Percentiles rank a stretch among this genome's conserved stretches.
Evolutionary conservation across 768 basidiomycete genomes (phyloP).

Genomic region (Coprinellus aureogranulatus): DNA sequence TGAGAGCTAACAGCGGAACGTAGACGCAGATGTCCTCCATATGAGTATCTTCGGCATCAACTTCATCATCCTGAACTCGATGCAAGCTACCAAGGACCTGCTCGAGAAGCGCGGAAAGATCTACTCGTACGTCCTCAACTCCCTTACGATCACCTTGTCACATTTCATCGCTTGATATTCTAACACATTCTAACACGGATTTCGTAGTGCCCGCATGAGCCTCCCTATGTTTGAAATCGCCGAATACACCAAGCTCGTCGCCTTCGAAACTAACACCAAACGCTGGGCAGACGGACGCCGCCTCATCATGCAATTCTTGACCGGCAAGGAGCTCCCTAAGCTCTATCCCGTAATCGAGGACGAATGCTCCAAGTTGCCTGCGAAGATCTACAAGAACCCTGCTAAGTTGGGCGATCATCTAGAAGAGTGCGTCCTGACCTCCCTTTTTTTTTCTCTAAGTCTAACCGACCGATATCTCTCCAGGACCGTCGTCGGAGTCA

Average conservation of each 20-base stretch:
- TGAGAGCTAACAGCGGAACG: background rate
- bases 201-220: background rate
- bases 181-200: no score
- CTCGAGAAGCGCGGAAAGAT: slow-evolving; percentile 40
- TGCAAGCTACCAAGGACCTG: slow-evolving; percentile 31
- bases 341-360: slow-evolving; percentile 1
- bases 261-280: slow-evolving; percentile 1
- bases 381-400: slow-evolving; percentile 1
- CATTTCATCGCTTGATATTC: no score
- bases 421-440: background rate
- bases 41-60: slow-evolving; percentile 34
- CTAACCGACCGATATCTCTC: no score
- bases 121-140: no score
- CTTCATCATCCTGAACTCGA: slow-evolving; percentile 35
- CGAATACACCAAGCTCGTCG: background rate
- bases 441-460: no score
- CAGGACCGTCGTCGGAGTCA: background rate
- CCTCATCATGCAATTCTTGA: background rate
- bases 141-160: no score
- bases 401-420: background rate
- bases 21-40: slow-evolving; percentile 33
- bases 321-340: slow-evolving; percentile 2
- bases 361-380: background rate
- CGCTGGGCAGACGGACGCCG: background rate
- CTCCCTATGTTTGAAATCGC: slow-evolving; percentile 5